A percentile compares a stretch with the other conserved stretches of the same genome.
Conservation (phyloP, 1,139 yeast genomes). For the Taphrina deformans region DNA sequence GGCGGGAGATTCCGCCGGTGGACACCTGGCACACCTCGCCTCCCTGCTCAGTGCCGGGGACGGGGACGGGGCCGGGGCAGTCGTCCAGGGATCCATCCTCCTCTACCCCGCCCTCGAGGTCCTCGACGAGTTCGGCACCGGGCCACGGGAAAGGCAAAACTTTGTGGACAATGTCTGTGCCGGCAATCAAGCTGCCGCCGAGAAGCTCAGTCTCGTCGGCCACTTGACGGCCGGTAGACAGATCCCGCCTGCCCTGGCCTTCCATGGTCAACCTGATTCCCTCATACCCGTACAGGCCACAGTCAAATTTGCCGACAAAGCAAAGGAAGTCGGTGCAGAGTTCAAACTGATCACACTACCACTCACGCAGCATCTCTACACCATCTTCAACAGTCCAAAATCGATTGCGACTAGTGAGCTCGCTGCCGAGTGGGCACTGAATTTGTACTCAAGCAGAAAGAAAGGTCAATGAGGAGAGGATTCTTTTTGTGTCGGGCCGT, state of each 20-base stretch:
- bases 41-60: neutral
- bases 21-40: conserved; percentile 23
- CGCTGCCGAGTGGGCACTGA: conserved; percentile 19
- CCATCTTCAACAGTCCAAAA: conserved; percentile 1
- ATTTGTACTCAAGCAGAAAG: neutral
- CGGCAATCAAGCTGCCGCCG: conserved; percentile 3
- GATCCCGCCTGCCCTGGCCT: conserved; percentile 10
- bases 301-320: neutral
- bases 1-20: conserved; percentile 31
- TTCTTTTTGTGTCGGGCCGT: neutral
- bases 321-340: neutral
- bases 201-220: neutral
- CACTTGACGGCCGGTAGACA: neutral
- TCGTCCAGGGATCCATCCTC: conserved; percentile 10
- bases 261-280: conserved; percentile 18
- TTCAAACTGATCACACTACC: conserved; percentile 5
- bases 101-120: conserved; percentile 20
- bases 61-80: neutral
- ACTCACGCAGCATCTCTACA: conserved; percentile 3
- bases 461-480: neutral
- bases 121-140: neutral
- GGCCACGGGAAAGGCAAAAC: neutral
- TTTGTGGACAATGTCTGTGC: conserved; percentile 10
- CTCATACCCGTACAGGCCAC: conserved; percentile 1
- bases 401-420: conserved; percentile 6